Evolutionary conservation across 305 asterid species (phyloP).

Genomic region (Lippia alba): DNA sequence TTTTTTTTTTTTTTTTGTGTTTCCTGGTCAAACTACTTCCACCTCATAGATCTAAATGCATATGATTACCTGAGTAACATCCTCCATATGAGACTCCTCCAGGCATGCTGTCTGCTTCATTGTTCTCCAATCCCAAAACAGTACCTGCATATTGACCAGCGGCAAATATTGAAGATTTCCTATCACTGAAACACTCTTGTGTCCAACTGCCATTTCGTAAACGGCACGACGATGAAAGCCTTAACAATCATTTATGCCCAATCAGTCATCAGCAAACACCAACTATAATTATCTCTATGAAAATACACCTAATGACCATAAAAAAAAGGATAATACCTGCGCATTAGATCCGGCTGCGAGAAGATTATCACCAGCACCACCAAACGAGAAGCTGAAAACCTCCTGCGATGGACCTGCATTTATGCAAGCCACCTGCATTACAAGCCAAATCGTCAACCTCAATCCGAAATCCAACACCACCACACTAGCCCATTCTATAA

Average conservation of each 20-base stretch:
- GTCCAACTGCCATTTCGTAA: conserved; percentile 10
- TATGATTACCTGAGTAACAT: conserved; percentile 83
- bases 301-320: background rate
- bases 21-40: conserved; percentile 11
- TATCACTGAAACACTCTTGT: too few relatives aligned
- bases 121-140: conserved; percentile 94
- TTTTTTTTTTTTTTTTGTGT: conserved; percentile 3
- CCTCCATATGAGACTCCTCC: conserved; percentile 94
- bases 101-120: conserved; percentile 75
- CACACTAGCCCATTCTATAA: background rate
- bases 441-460: conserved; percentile 14
- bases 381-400: conserved; percentile 88
- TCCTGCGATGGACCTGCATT: conserved; percentile 72
- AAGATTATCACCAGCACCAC: conserved; percentile 79
- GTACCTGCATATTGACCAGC: conserved; percentile 48
- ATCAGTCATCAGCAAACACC: background rate
- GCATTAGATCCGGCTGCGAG: conserved; percentile 84
- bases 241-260: background rate
- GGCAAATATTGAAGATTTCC: conserved; percentile 1
- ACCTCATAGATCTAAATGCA: conserved; percentile 12
- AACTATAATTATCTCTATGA: conserved; percentile 2
- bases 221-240: background rate
- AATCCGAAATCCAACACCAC: background rate
- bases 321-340: conserved; percentile 52
- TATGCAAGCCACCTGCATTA: conserved; percentile 68